Evolutionary conservation across 2,329 filamentous ascomycete species (phyloP).

Genomic region (Emmonsiellopsis sp.): DNA sequence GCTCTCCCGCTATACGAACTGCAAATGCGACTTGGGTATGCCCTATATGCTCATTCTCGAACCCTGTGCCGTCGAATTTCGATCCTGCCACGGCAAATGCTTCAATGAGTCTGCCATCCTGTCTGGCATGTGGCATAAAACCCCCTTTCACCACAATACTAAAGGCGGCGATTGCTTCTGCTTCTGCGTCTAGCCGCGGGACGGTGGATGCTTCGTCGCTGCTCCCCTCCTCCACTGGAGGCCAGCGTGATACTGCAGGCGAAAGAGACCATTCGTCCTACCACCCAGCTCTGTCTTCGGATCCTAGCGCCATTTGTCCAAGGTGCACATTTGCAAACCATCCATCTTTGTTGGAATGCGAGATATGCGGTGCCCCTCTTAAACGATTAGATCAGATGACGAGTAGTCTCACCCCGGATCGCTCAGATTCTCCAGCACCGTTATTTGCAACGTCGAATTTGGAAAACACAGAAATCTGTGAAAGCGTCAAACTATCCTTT

Average conservation of each 20-base stretch:
- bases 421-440: slow-evolving; percentile 72
- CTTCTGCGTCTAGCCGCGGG: slow-evolving; percentile 50
- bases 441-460: slow-evolving; percentile 43
- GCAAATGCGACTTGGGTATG: slow-evolving; percentile 80
- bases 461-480: slow-evolving; percentile 51
- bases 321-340: slow-evolving; percentile 93
- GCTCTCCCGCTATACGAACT: slow-evolving; percentile 27
- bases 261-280: background rate
- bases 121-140: slow-evolving; percentile 88
- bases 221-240: background rate
- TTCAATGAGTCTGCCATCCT: slow-evolving; percentile 74
- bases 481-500: slow-evolving; percentile 86
- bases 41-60: slow-evolving; percentile 90
- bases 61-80: slow-evolving; percentile 87
- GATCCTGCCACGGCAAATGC: slow-evolving; percentile 72
- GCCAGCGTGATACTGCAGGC: background rate
- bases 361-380: slow-evolving; percentile 79
- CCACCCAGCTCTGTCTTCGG: background rate
- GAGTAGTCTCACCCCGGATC: slow-evolving; percentile 18
- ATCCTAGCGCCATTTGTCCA: slow-evolving; percentile 47
- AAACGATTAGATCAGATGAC: slow-evolving; percentile 43
- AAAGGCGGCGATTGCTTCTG: slow-evolving; percentile 76
- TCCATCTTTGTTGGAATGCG: slow-evolving; percentile 73
- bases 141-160: slow-evolving; percentile 72
- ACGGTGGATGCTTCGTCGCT: slow-evolving; percentile 9